Evolutionary conservation across 2,329 filamentous ascomycete genomes (phyloP).

Genomic region (Intubia oerlemansii): DNA sequence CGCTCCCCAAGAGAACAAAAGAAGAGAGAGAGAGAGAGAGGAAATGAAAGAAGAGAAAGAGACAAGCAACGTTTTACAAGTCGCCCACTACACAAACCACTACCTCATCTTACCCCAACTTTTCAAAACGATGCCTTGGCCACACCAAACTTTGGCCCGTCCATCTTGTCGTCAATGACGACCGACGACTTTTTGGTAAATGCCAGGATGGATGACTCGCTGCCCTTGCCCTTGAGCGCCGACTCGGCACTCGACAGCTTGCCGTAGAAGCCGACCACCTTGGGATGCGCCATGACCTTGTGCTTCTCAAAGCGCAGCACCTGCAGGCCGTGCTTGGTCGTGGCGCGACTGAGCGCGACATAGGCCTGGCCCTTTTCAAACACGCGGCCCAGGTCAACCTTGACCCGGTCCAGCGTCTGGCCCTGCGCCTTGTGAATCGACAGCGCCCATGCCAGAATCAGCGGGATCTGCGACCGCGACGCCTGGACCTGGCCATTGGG

Average conservation of each 20-base stretch:
- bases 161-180: constrained; percentile 14
- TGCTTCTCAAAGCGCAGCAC: constrained; percentile 71
- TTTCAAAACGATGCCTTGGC: too few species aligned
- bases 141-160: neutral
- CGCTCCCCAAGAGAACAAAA: neutral
- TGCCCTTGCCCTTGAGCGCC: constrained; percentile 12
- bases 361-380: constrained; percentile 98
- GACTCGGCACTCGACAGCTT: constrained; percentile 53
- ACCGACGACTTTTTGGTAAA: constrained; percentile 16
- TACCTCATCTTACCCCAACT: neutral
- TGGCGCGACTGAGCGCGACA: constrained; percentile 84
- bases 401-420: constrained; percentile 81
- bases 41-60: too few species aligned
- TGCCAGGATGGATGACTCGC: constrained; percentile 16
- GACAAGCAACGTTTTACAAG: too few species aligned
- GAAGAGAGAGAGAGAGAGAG: neutral
- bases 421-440: constrained; percentile 98
- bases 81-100: neutral
- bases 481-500: constrained; percentile 88
- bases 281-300: constrained; percentile 87
- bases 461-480: constrained; percentile 57
- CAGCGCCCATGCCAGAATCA: constrained; percentile 90
- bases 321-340: constrained; percentile 66
- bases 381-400: constrained; percentile 76
- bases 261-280: constrained; percentile 68